Percentiles rank a stretch among this genome's conserved stretches.
phyloP scores from a whole-genome alignment of 495 filamentous ascomycete genomes.

The Aspergillus sclerotioniger region DNA sequence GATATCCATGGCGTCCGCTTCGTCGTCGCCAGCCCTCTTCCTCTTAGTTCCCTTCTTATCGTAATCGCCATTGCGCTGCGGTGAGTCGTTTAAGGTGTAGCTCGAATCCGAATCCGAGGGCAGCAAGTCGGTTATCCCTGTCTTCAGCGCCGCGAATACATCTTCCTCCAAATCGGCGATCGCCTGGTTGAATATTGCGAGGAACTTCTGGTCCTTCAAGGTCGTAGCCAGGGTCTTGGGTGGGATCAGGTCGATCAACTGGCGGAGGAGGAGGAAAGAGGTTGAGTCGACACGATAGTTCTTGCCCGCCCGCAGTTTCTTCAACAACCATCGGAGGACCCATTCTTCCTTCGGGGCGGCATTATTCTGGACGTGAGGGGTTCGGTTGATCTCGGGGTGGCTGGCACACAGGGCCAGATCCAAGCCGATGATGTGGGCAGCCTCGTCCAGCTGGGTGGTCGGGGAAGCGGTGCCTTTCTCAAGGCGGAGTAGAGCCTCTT shows the following conservation, averaged over 20 bases:
- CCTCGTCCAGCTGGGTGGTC: constrained; percentile 41
- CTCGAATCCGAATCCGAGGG: constrained; percentile 38
- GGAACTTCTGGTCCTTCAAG: constrained; percentile 51
- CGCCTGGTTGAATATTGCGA: constrained; percentile 39
- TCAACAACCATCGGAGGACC: constrained; percentile 66
- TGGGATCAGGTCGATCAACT: constrained; percentile 47
- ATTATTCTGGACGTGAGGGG: constrained; percentile 24
- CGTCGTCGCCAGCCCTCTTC: constrained; percentile 37
- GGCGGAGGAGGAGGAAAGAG: constrained; percentile 49
- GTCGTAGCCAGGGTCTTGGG: constrained; percentile 46
- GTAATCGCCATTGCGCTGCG: constrained; percentile 22
- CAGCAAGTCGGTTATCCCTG: constrained; percentile 22
- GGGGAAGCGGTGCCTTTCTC: constrained; percentile 49
- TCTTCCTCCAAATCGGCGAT: constrained; percentile 40
- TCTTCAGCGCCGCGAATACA: constrained; percentile 31
- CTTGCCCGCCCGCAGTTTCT: constrained; percentile 50
- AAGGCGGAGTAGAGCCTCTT: constrained; percentile 51
- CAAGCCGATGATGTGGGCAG: constrained; percentile 48
- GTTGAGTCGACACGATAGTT: constrained; percentile 43
- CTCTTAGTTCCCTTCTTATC: constrained; percentile 47
- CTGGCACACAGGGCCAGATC: constrained; percentile 38
- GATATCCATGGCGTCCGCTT: constrained; percentile 36
- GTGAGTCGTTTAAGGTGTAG: constrained; percentile 39
- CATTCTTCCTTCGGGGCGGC: constrained; percentile 59
- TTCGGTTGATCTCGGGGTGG: constrained; percentile 32